Evolutionary conservation across 257 asterid species (phyloP).

Genomic region (Fraxinus anomala): DNA sequence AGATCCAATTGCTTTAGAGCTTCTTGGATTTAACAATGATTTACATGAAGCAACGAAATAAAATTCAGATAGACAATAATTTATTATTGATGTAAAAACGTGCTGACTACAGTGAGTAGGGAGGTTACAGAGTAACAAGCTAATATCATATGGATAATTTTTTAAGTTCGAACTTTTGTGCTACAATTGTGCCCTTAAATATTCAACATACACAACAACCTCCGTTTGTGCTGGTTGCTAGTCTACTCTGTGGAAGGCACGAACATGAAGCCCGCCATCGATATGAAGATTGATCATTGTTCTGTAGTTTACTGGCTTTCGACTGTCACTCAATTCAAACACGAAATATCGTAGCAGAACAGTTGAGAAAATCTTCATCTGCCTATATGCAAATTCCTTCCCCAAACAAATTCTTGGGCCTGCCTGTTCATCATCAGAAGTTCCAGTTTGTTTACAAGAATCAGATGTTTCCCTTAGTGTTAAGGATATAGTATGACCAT

Average conservation of each 20-base stretch:
- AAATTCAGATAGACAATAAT: background rate
- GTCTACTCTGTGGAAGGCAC: conserved; percentile 35
- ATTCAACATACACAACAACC: background rate
- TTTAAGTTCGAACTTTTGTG: background rate
- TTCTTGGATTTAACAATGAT: background rate
- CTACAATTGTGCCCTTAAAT: background rate
- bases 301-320: conserved; percentile 41
- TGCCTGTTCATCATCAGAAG: conserved; percentile 38
- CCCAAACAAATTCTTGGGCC: conserved; percentile 62
- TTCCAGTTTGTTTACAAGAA: background rate
- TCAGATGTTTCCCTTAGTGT: background rate
- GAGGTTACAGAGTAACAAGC: background rate
- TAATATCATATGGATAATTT: too few relatives aligned
- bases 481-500: background rate
- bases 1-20: too few relatives aligned
- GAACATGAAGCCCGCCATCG: conserved; percentile 51
- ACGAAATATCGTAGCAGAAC: conserved; percentile 41
- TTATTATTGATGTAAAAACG: background rate
- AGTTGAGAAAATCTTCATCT: conserved; percentile 62
- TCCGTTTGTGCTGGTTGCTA: background rate
- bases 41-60: background rate
- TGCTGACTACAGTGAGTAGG: background rate
- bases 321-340: conserved; percentile 46
- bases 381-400: conserved; percentile 57
- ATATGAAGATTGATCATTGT: conserved; percentile 63